Percentiles rank a stretch among this genome's conserved stretches.
Conservation (phyloP, 148 eudicot genomes). For the Nyssa sinensis region DNA sequence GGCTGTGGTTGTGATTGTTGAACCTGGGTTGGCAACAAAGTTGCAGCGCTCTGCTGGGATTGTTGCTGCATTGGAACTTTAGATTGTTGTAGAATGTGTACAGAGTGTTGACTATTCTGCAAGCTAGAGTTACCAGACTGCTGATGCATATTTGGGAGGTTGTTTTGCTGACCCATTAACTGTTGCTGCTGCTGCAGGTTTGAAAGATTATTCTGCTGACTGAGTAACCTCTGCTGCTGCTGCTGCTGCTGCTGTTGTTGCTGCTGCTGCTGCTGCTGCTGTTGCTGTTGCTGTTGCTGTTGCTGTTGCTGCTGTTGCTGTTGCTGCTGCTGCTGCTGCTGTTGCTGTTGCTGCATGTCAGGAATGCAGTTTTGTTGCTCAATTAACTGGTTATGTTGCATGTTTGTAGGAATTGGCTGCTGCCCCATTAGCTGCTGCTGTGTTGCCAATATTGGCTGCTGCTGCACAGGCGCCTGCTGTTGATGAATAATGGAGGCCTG, state of each 20-base stretch:
- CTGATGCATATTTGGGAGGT: too few species aligned
- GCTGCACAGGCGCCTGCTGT: constrained; percentile 40
- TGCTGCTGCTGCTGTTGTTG: constrained; percentile 34
- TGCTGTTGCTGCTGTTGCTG: constrained; percentile 34
- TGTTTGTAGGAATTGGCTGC: constrained; percentile 36
- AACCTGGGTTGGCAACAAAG: constrained; percentile 41
- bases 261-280: constrained; percentile 34
- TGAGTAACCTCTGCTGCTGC: constrained; percentile 44
- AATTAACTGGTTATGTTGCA: constrained; percentile 47
- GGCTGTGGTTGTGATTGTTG: constrained; percentile 43
- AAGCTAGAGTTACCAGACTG: constrained; percentile 51
- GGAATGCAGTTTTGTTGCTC: constrained; percentile 58
- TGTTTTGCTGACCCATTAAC: too few species aligned
- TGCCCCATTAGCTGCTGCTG: constrained; percentile 41
- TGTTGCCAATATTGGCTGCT: constrained; percentile 48
- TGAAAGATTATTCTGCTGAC: constrained; percentile 50
- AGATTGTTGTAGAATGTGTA: constrained; percentile 49
- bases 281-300: constrained; percentile 48
- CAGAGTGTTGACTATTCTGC: constrained; percentile 50
- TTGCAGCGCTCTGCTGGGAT: constrained; percentile 34
- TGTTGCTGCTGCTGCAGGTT: constrained; percentile 49
- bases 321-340: constrained; percentile 34
- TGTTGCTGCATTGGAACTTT: constrained; percentile 52
- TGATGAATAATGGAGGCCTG: constrained; percentile 41
- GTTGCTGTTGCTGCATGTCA: constrained; percentile 57